Evolutionary conservation across 495 filamentous ascomycete species (phyloP).

Genomic region (Eremomyces bilateralis): DNA sequence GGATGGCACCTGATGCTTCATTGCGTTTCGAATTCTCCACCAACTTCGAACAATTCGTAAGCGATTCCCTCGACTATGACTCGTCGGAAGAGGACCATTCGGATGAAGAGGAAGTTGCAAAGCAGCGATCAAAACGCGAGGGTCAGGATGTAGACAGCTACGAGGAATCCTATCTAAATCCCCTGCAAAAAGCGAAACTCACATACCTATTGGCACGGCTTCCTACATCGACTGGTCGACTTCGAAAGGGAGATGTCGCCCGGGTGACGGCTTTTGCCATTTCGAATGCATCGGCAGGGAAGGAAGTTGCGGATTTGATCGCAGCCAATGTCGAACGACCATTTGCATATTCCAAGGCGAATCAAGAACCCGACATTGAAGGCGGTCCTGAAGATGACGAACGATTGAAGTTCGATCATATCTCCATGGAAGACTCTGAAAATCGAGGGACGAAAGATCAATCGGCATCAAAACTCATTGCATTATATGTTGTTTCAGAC

Average conservation of each 20-base stretch:
- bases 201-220: constrained; percentile 60
- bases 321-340: constrained; percentile 59
- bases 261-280: constrained; percentile 79
- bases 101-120: constrained; percentile 53
- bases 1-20: constrained; percentile 42
- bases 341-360: constrained; percentile 37
- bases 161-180: constrained; percentile 56
- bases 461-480: constrained; percentile 56
- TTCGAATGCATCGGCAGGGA: constrained; percentile 54
- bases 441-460: constrained; percentile 32
- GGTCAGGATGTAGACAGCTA: constrained; percentile 29
- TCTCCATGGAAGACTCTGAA: constrained; percentile 9
- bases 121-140: constrained; percentile 24
- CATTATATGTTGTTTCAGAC: constrained; percentile 70
- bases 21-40: constrained; percentile 59
- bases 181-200: constrained; percentile 64
- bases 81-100: constrained; percentile 76
- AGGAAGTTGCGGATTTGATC: constrained; percentile 79
- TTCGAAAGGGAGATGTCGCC: constrained; percentile 72
- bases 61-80: constrained; percentile 65
- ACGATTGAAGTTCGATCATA: constrained; percentile 25
- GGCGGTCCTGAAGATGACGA: constrained; percentile 18
- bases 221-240: constrained; percentile 48
- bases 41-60: constrained; percentile 50
- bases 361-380: constrained; percentile 20